Evolutionary conservation across 306 rosid genomes (phyloP).

Genomic region (Cucumis hystrix): DNA sequence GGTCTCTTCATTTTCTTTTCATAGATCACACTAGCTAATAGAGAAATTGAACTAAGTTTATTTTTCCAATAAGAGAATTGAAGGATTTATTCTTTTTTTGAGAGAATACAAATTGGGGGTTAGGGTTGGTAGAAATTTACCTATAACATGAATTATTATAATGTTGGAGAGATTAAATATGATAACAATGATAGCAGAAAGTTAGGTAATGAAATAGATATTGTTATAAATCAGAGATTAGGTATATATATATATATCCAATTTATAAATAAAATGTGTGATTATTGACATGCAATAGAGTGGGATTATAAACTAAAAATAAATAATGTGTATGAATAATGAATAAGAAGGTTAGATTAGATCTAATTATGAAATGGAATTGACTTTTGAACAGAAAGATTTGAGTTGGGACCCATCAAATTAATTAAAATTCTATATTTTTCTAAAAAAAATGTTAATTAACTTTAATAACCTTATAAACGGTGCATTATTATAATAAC

Average conservation of each 20-base stretch:
- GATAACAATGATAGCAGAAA: too few relatives aligned
- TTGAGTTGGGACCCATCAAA: neutral
- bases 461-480: neutral
- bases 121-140: too few relatives aligned
- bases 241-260: neutral
- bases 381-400: neutral
- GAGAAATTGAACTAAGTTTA: too few relatives aligned
- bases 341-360: neutral
- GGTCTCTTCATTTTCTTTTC: too few relatives aligned
- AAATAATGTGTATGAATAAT: neutral
- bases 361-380: neutral
- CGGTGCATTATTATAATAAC: neutral
- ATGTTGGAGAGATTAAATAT: too few relatives aligned
- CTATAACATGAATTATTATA: too few relatives aligned
- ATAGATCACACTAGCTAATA: too few relatives aligned
- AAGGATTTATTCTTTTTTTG: too few relatives aligned
- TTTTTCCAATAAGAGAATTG: too few relatives aligned
- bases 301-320: neutral
- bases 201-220: too few relatives aligned
- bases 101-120: too few relatives aligned
- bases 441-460: neutral
- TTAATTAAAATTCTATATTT: neutral
- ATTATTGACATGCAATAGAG: neutral
- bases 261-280: neutral
- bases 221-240: neutral